These are phyloP conservation scores for Syzygium syzygioides DNA, from an alignment of 441 rosid genomes.

Conservation along the genomic window DNA sequence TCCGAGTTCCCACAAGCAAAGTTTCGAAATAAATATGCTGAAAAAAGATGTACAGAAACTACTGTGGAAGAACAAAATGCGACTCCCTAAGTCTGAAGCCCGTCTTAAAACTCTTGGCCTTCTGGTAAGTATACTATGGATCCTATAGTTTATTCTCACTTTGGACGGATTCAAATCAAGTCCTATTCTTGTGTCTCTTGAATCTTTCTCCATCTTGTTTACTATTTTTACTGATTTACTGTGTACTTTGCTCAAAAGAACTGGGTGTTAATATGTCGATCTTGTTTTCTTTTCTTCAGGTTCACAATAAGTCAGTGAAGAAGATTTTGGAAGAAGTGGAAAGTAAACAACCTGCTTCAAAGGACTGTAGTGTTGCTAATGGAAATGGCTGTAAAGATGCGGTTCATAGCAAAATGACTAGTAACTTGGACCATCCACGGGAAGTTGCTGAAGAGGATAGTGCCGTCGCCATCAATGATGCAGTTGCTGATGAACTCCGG, in stretches of 20 bases:
- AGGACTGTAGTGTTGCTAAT: slow-evolving; percentile 13
- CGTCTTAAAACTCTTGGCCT: slow-evolving; percentile 66
- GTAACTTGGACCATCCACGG: slow-evolving; percentile 21
- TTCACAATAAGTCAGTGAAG: slow-evolving; percentile 32
- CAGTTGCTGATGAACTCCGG: slow-evolving; percentile 34
- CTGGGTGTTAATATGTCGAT: neutral
- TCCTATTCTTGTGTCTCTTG: neutral
- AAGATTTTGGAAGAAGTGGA: slow-evolving; percentile 34
- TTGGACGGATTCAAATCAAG: neutral
- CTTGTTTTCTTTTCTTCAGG: slow-evolving; percentile 10
- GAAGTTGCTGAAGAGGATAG: slow-evolving; percentile 22
- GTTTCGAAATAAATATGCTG: slow-evolving; percentile 32
- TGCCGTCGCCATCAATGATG: slow-evolving; percentile 23
- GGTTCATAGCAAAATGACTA: slow-evolving; percentile 14
- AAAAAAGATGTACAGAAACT: slow-evolving; percentile 82
- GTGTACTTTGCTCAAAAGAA: neutral
- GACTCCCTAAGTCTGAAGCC: slow-evolving; percentile 68
- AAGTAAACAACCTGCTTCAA: slow-evolving; percentile 14
- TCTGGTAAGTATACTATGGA: slow-evolving; percentile 33
- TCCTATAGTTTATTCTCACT: neutral
- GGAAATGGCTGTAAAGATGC: slow-evolving; percentile 17
- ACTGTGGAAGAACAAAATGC: slow-evolving; percentile 79
- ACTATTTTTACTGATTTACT: too few relatives aligned
- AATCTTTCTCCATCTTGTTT: neutral
- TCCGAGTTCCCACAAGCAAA: neutral